Evolutionary conservation across 2,329 filamentous ascomycete species (phyloP), one percentile per base, ranked within the genome.

Genomic region (Berkeleyomyces basicola): DNA sequence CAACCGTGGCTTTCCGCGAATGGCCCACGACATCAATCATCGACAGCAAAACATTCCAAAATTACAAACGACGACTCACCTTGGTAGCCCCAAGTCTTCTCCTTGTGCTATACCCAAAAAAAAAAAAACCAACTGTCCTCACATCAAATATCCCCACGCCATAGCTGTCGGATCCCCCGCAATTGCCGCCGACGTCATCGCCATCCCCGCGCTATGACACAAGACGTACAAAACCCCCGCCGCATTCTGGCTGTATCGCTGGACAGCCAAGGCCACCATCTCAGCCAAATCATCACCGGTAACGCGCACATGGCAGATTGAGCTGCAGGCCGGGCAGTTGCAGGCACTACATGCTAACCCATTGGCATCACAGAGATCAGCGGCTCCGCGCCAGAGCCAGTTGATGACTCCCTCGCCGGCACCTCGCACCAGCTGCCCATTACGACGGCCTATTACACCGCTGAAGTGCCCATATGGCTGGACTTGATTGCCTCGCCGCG

Each of bases 391-490:
- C 79, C 73, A 39, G 72, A 72, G 39, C 68, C 72, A 51, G 71
- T 71, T 14, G 72, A 70, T 6, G 69, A 73, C 2, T 74, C 76
- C 2, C 73, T 84, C 40, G 83, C 84, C 1, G 84, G 84, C 36
- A 78, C 77, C 42, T 82, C 83, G 14, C 83, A 86, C 68, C 70
- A 72, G 51, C 76, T 84, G 40, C 64, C 72, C 7, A 72, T 87
- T 62, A 75, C 76, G 65, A 87, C 82, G 23, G 68, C 74, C 11
- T 87, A 87, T 74, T 87, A 86, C 74, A 76, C 72, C 33, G 77
- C 82, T 61, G 75, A 75, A 0, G 74, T 87, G 3, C 82, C 84
- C 51, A 75, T 87, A 67, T 87, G 84, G 84, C 75, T 87, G n/a
- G 84, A 87, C 68, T 75, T 84, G 55, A 75, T 84, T 64, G 68